Percentiles rank a stretch among this genome's conserved stretches.
Evolutionary conservation across 2,329 filamentous ascomycete species (phyloP).

Genomic region (Alternaria sp.): DNA sequence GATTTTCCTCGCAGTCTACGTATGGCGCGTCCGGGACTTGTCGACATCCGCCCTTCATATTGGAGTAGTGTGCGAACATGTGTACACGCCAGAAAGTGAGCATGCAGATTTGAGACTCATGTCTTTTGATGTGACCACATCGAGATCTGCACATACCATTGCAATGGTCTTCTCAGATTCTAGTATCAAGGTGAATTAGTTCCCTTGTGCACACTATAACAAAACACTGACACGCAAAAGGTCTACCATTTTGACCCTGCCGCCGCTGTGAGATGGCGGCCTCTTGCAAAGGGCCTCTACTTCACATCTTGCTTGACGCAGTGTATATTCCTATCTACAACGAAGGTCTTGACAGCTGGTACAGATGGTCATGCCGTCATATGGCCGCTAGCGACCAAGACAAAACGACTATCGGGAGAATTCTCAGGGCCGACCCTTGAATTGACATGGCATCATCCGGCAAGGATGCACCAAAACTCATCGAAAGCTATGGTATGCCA

Average conservation of each 20-base stretch:
- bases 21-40: slow-evolving; percentile 74
- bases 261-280: slow-evolving; percentile 43
- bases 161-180: slow-evolving; percentile 87
- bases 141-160: slow-evolving; percentile 61
- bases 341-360: slow-evolving; percentile 70
- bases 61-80: slow-evolving; percentile 62
- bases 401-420: slow-evolving; percentile 16
- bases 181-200: slow-evolving; percentile 64
- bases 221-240: slow-evolving; percentile 41
- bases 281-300: slow-evolving; percentile 54
- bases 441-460: slow-evolving; percentile 35
- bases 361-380: slow-evolving; percentile 81
- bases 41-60: slow-evolving; percentile 58
- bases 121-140: slow-evolving; percentile 70
- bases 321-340: slow-evolving; percentile 52
- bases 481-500: slow-evolving; percentile 67
- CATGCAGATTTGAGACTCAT: slow-evolving; percentile 79
- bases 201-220: neutral
- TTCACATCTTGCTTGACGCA: slow-evolving; percentile 74
- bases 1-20: slow-evolving; percentile 64
- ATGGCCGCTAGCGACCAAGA: slow-evolving; percentile 58
- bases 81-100: slow-evolving; percentile 60
- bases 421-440: slow-evolving; percentile 35
- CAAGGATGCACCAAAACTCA: slow-evolving; percentile 76
- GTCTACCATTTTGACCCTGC: slow-evolving; percentile 54